phyloP scores from a whole-genome alignment of 768 basidiomycete species.

The Cubamyces sp. region DNA sequence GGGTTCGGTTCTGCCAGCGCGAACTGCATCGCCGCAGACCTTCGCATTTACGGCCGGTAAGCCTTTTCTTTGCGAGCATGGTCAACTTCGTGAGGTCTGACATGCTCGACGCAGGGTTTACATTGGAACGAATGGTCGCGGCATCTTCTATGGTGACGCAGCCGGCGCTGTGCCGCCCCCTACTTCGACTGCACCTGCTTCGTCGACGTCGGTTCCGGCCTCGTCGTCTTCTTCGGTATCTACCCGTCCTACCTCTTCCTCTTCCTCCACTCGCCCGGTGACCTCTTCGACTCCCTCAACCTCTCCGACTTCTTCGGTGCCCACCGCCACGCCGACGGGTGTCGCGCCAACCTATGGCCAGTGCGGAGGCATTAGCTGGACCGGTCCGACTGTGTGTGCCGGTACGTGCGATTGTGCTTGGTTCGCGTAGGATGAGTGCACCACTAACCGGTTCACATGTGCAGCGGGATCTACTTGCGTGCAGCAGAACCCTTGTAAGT shows the following conservation, averaged over 20 bases:
- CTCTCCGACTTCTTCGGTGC: constrained; percentile 7
- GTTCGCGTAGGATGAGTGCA: neutral
- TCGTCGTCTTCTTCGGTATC: neutral
- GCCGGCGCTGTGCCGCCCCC: constrained; percentile 26
- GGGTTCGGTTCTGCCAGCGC: constrained; percentile 57
- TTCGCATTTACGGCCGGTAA: constrained; percentile 57
- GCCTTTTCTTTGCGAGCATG: constrained; percentile 13
- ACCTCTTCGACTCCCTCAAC: constrained; percentile 34
- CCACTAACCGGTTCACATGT: neutral
- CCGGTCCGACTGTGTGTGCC: constrained; percentile 45
- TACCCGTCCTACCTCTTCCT: neutral
- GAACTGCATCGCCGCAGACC: constrained; percentile 55
- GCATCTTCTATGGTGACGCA: constrained; percentile 48
- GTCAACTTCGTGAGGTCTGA: neutral
- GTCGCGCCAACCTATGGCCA: constrained; percentile 41
- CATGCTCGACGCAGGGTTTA: constrained; percentile 48
- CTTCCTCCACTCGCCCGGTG: constrained; percentile 30
- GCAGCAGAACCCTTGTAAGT: constrained; percentile 46
- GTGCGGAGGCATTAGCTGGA: constrained; percentile 50
- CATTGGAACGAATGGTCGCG: constrained; percentile 64
- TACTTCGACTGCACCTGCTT: constrained; percentile 28
- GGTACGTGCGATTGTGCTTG: neutral
- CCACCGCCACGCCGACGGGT: constrained; percentile 27
- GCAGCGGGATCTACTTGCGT: constrained; percentile 39
- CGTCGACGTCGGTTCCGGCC: constrained; percentile 14